Base-by-base conservation (phyloP, 2,329 filamentous ascomycete genomes). In the Talaromyces sp. region DNA sequence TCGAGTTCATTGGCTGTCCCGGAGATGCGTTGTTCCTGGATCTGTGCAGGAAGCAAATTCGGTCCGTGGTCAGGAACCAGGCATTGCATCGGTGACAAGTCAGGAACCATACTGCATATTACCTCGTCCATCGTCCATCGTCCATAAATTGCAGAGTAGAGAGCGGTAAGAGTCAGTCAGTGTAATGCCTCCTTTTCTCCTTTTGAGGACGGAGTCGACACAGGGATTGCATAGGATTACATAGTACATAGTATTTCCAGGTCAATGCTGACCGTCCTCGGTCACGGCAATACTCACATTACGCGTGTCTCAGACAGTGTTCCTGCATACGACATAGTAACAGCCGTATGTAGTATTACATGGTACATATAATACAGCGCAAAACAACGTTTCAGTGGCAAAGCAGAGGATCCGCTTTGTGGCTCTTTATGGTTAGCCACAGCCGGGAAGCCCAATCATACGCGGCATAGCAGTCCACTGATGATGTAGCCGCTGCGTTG, bases 361-460 rank as follows among this genome's bases (percentile, higher is more conserved):
- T n/a, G n/a, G n/a, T n/a, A n/a, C n/a, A n/a, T n/a, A n/a, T 6
- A 7, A 37, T 55, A 55, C 52, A 6, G 9, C 11, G 4, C 18
- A 5, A 25, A 31, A 39, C 37, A 42, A 42, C 42, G 54, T 57
- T 57, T 42, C 54, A 57, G 54, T 56, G 21, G 54, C 54, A 56
- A 56, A 39, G 33, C 33, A 16, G 37, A 18, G 37, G 31, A 18
- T 7, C 54, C 54, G n/a, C 54, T 42, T n/a, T 57, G 54, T 57
- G 37, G 54, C 54, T 57, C 54, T 28, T 40, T 57, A 42, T 21
- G 37, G 54, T 57, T 57, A 57, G 54, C 37, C 54, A 57, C 50
- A 54, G 50, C 50, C 18, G 31, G n/a, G 3, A 2, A 11, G 6
- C 0, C 37, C 54, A 57, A 57, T 57, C 12, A 57, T 0, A 2